Base-by-base conservation (phyloP, 805 yeast genomes). In the Wickerhamiella dianesei region DNA sequence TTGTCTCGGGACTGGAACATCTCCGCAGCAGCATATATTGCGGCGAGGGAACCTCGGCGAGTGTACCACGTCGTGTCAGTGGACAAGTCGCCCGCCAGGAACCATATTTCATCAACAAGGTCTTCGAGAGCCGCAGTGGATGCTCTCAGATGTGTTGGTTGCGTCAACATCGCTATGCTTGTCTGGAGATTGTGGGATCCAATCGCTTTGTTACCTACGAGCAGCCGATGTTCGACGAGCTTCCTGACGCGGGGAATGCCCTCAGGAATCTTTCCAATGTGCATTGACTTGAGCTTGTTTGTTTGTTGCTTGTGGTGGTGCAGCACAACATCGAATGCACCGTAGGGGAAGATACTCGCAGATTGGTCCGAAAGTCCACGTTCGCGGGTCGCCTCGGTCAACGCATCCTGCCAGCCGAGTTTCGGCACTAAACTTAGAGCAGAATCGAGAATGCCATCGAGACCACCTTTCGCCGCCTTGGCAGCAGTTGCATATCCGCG, bases 21-120 rank as follows among this genome's bases (percentile, higher is more conserved):
- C 62, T 89, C 96, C 37, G 60, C 50, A 36, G 80, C 75, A 2
- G 82, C 82, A 61, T 83, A 85, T 2, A 82, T 73, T 1, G 82
- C 70, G 20, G 83, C 73, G 14, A 89, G 60, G 6, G 82, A 73
- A 14, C 81, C 66, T 53, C 98, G 70, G 59, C 87, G 83, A n/a
- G 94, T 69, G 63, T 89, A 89, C 98, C 98, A 89, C 3, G 85
- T 81, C 60, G 82, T 79, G 62, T 86, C 95, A 17, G 66, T 78
- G 18, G 92, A 74, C 45, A 63, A 58, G 59, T 88, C 96, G 9
- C 88, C 92, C 0, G 95, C 78, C 55, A 76, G 77, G 62, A 65
- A 86, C 41, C 84, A 75, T 49, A 89, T 71, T 59, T 92, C 97
- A 64, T 89, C 97, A 12, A 86, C 72, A 47, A 88, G 69, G 45